Evolutionary conservation across 164 flowering plant genomes (phyloP), one percentile per base, ranked within the genome.

Genomic region (Sedum album): DNA sequence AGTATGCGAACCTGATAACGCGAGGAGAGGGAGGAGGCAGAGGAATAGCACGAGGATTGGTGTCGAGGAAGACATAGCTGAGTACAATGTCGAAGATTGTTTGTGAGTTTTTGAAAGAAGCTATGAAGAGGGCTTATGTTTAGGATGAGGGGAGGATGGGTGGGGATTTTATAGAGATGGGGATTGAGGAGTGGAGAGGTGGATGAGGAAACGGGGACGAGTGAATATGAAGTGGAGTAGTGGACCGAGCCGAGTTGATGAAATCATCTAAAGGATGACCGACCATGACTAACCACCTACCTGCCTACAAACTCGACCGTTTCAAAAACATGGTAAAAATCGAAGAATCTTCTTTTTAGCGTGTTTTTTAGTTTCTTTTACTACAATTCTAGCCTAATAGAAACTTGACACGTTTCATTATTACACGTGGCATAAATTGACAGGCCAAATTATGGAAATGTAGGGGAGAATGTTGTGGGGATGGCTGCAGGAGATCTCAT

Each of bases 261-360:
- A 57, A 28, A 57, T 57, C 62, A 57, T 53, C 26, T 21, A 23
- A 28, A 8, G 62, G 18, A 10, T 11, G 33, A 57, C 33, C 33
- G 20, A 28, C n/a, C n/a, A n/a, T n/a, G n/a, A n/a, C n/a, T n/a
- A n/a, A n/a, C n/a, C 31, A 11, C 23, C 17, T 28, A 15, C 17
- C n/a, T 9, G 3, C 28, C 62, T 13, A 53, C 60, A 53, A 57
- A 57, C 6, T 30, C 62, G 62, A 57, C 62, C 62, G 62, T 57
- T 57, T 28, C 62, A 28, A 26, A 55, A 30, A 23, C 62, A 3
- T 30, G 33, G 23, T 14, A 26, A 15, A 26, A 28, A 28, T 26
- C 18, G 8, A 2, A 26, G 4, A 26, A 28, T 26, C 13, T 11
- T 11, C 2, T 20, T 6, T n/a, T 1, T 14, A 2, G 28, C 9